Percentiles rank a stretch among this genome's conserved stretches.
Evolutionary conservation across 2,329 filamentous ascomycete species (phyloP).

Genomic region (Neurospora sp.): DNA sequence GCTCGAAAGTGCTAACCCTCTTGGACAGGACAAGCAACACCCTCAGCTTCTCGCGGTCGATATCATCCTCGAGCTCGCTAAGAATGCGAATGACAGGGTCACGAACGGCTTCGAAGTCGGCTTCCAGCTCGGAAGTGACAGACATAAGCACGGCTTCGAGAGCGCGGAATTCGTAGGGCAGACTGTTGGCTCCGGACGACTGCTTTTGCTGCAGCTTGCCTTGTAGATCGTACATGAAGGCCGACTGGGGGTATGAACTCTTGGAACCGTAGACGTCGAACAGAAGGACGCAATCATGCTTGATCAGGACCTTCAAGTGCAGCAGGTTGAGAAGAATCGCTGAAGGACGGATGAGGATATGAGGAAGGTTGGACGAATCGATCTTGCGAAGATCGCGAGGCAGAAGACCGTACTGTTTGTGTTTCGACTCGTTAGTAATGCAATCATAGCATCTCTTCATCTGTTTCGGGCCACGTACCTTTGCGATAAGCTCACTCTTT

Average conservation of each 20-base stretch:
- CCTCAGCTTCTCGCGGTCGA: constrained; percentile 86
- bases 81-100: constrained; percentile 87
- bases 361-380: constrained; percentile 88
- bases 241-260: constrained; percentile 69
- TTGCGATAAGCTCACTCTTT: constrained; percentile 93
- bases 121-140: constrained; percentile 83
- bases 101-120: constrained; percentile 86
- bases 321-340: constrained; percentile 92
- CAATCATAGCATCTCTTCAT: neutral
- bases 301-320: constrained; percentile 93
- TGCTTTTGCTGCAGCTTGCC: constrained; percentile 81
- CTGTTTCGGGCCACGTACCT: constrained; percentile 25
- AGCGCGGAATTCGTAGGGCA: constrained; percentile 94
- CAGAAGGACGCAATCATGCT: constrained; percentile 81
- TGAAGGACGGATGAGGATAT: constrained; percentile 86
- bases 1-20: constrained; percentile 91
- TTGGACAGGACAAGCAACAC: constrained; percentile 90
- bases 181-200: constrained; percentile 45
- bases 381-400: constrained; percentile 96
- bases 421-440: constrained; percentile 12
- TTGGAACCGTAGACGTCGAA: constrained; percentile 92
- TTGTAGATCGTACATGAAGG: constrained; percentile 97
- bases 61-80: constrained; percentile 88
- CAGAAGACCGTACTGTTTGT: constrained; percentile 68
- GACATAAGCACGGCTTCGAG: constrained; percentile 92